Base-by-base conservation (phyloP, 2,329 filamentous ascomycete genomes). In the Pseudogymnoascus sp. region DNA sequence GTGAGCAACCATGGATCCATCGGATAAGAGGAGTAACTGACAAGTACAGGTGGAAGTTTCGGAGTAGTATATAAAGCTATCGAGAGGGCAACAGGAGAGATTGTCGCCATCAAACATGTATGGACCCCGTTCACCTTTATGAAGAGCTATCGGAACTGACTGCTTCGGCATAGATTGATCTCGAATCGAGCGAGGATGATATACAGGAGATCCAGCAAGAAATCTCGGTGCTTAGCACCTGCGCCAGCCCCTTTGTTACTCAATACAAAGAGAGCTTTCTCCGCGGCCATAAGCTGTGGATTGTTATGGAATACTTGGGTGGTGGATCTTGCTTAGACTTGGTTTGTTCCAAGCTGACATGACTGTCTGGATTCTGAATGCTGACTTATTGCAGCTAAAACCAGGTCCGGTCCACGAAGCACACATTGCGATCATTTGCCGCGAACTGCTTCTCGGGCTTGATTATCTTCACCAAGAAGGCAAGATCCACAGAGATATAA, bases 161-260 rank as follows among this genome's bases (percentile, higher is more conserved):
- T 35, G 19, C 49, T n/a, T 65, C n/a, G 2, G 5, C 11, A 19
- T 74, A 97, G 92, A 97, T 99, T 75, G 94, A 99, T 75, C 90
- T 99, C 72, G 94, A 99, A 78, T 96, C 93, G 63, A 97, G 92
- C 79, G 93, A 96, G 75, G 94, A 99, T 78, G 94, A 99, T 73
- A 96, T 99, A 64, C 89, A 92, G 75, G 94, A 99, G 73, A 97
- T 99, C 63, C 93, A 99, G 71, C 92, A 96, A 72, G 94, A 99
- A 74, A 97, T 99, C 68, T 89, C 91, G 2, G 89, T 99, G 35
- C 82, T 99, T 65, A 94, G 92, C 76, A 97, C 94, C 61, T 99
- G 94, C 79, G 89, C 90, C 68, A 97, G 92, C 73, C 89, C 90
- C 58, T 95, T 89, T 75, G 92, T 99, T 68, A 97, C 94, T 14